Percentiles rank a stretch among this genome's conserved stretches.
These are phyloP conservation scores for Pichia manshurica DNA, from an alignment of 805 yeast genomes.

Conservation along the genomic window DNA sequence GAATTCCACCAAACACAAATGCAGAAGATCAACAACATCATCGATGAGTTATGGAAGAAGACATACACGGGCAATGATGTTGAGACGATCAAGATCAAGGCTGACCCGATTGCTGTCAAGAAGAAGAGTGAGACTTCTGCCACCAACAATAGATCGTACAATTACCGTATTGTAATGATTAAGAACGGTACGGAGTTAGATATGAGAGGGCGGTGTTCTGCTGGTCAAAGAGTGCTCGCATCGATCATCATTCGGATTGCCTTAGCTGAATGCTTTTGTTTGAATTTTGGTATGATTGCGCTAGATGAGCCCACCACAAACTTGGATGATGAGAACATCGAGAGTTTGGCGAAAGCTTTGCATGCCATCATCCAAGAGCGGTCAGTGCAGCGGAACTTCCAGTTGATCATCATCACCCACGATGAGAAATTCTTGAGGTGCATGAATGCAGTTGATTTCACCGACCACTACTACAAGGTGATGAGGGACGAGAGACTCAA, in stretches of 20 bases:
- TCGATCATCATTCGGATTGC: slow-evolving; percentile 88
- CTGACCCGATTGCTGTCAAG: slow-evolving; percentile 57
- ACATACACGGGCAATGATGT: slow-evolving; percentile 96
- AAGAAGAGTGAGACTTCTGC: slow-evolving; percentile 28
- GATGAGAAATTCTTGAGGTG: slow-evolving; percentile 84
- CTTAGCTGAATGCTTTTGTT: slow-evolving; percentile 91
- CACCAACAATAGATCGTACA: slow-evolving; percentile 58
- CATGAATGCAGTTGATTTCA: slow-evolving; percentile 79
- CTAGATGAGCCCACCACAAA: slow-evolving; percentile 98
- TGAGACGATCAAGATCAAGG: slow-evolving; percentile 78
- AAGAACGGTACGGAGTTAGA: slow-evolving; percentile 89
- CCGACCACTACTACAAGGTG: slow-evolving; percentile 82
- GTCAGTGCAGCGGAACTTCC: slow-evolving; percentile 78
- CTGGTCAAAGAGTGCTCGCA: slow-evolving; percentile 95
- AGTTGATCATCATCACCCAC: slow-evolving; percentile 91
- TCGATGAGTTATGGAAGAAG: slow-evolving; percentile 88
- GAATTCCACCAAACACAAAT: slow-evolving; percentile 83
- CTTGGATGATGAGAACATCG: slow-evolving; percentile 82
- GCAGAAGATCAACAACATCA: slow-evolving; percentile 83
- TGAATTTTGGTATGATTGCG: slow-evolving; percentile 91
- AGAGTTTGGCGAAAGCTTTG: slow-evolving; percentile 77
- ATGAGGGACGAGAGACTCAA: slow-evolving; percentile 76
- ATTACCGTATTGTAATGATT: slow-evolving; percentile 91
- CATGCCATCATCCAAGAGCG: slow-evolving; percentile 70
- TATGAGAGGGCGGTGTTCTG: slow-evolving; percentile 97